A percentile compares a stretch with the other conserved stretches of the same genome.
These are phyloP conservation scores for Geotrichum candidum DNA, from an alignment of 1,139 yeast species.

Conservation along the genomic window DNA sequence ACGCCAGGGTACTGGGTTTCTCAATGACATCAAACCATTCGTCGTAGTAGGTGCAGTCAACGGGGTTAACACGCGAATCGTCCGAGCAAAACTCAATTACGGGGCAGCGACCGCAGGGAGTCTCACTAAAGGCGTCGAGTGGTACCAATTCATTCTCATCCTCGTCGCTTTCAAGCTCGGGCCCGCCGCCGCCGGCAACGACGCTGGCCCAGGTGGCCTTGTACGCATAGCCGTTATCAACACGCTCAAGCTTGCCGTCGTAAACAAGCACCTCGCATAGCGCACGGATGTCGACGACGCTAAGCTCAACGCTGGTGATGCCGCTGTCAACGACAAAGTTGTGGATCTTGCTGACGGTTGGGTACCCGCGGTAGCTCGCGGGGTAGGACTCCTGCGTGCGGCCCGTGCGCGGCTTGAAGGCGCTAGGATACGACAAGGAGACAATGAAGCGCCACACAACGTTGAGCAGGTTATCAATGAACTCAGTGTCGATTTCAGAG, in stretches of 20 bases:
- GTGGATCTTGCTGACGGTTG: slow-evolving; percentile 64
- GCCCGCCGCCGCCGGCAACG: slow-evolving; percentile 55
- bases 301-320: slow-evolving; percentile 77
- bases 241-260: slow-evolving; percentile 77
- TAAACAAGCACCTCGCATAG: slow-evolving; percentile 81
- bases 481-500: slow-evolving; percentile 88
- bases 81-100: slow-evolving; percentile 30
- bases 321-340: slow-evolving; percentile 69
- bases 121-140: slow-evolving; percentile 31
- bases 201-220: slow-evolving; percentile 54
- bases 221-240: slow-evolving; percentile 41
- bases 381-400: slow-evolving; percentile 40
- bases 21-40: slow-evolving; percentile 29
- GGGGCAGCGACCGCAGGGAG: slow-evolving; percentile 37
- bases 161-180: slow-evolving; percentile 15
- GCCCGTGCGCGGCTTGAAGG: slow-evolving; percentile 17
- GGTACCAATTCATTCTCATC: slow-evolving; percentile 18
- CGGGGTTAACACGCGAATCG: slow-evolving; percentile 34
- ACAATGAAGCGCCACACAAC: slow-evolving; percentile 87
- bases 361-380: slow-evolving; percentile 56
- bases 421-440: slow-evolving; percentile 59
- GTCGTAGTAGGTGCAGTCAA: slow-evolving; percentile 34
- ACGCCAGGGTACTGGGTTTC: background rate
- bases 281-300: slow-evolving; percentile 65
- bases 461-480: slow-evolving; percentile 73